A percentile compares a stretch with the other conserved stretches of the same genome.
phyloP scores from a whole-genome alignment of 2,329 filamentous ascomycete species.

The Cladophialophora immunda region DNA sequence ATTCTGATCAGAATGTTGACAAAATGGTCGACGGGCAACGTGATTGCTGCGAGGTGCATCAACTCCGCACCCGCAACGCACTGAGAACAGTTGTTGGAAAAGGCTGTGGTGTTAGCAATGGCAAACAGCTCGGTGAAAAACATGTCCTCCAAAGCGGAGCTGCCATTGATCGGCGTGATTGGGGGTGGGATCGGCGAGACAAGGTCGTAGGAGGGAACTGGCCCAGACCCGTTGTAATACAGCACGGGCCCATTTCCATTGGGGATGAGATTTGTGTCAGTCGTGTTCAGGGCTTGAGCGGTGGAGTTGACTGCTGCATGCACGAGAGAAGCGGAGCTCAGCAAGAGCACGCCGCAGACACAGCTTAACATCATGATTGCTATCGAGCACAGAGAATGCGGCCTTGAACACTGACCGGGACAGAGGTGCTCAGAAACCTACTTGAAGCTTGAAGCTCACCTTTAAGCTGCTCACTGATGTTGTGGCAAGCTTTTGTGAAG shows the following conservation, averaged over 20 bases:
- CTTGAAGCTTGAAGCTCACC: not conserved
- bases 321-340: not conserved
- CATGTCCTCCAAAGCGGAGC: not conserved
- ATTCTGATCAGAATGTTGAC: constrained; percentile 3
- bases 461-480: not conserved
- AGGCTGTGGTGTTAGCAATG: not conserved
- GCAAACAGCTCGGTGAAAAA: not conserved
- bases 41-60: not conserved
- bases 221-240: constrained; percentile 1
- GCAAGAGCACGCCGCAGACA: not conserved
- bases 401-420: not conserved
- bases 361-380: constrained; percentile 1
- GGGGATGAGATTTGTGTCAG: not conserved
- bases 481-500: not conserved
- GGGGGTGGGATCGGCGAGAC: not conserved
- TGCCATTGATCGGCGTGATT: constrained; percentile 1
- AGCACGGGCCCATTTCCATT: constrained; percentile 1
- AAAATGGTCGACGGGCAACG: constrained; percentile 2
- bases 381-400: not conserved
- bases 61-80: constrained; percentile 1
- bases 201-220: constrained; percentile 1
- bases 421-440: not conserved
- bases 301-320: not conserved
- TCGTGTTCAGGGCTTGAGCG: not conserved
- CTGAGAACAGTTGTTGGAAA: constrained; percentile 3